Percentiles rank a stretch among this genome's conserved stretches.
Conservation (phyloP, 2,329 filamentous ascomycete genomes). For the Lecanicillium sp. region DNA sequence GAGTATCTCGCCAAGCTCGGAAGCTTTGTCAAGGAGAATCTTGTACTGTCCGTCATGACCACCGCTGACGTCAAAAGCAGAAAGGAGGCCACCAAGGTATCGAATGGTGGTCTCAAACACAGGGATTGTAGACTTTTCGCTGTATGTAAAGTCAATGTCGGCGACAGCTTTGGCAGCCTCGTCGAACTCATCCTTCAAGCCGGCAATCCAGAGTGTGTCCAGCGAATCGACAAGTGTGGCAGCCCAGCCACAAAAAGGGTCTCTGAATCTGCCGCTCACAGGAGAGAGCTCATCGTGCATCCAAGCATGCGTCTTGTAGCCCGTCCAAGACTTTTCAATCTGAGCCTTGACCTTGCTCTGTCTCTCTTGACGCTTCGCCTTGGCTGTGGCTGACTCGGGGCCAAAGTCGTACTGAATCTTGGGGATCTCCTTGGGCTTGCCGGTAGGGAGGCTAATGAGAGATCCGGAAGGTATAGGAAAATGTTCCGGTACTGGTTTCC, state of each 20-base stretch:
- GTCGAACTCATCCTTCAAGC: conserved; percentile 68
- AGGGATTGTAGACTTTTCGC: conserved; percentile 58
- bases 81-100: conserved; percentile 78
- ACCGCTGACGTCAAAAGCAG: conserved; percentile 79
- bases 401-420: conserved; percentile 68
- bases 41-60: conserved; percentile 48
- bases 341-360: conserved; percentile 62
- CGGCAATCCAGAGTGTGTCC: conserved; percentile 86
- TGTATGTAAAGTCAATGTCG: conserved; percentile 75
- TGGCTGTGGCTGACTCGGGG: conserved; percentile 53
- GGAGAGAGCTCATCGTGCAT: conserved; percentile 81
- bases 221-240: conserved; percentile 77
- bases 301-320: conserved; percentile 75
- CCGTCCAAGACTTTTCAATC: conserved; percentile 71
- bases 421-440: conserved; percentile 61
- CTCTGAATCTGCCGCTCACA: conserved; percentile 55
- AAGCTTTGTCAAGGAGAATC: conserved; percentile 67
- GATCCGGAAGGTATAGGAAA: conserved; percentile 68
- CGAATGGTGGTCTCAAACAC: conserved; percentile 89
- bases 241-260: conserved; percentile 89
- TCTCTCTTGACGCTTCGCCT: conserved; percentile 55
- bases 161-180: conserved; percentile 63
- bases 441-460: conserved; percentile 69
- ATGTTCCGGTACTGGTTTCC: conserved; percentile 65
- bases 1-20: conserved; percentile 71